Evolutionary conservation across 352 stramenopile genomes (phyloP), one percentile per base, ranked within the genome.

Genomic region (Globisporangium iwayamae): DNA sequence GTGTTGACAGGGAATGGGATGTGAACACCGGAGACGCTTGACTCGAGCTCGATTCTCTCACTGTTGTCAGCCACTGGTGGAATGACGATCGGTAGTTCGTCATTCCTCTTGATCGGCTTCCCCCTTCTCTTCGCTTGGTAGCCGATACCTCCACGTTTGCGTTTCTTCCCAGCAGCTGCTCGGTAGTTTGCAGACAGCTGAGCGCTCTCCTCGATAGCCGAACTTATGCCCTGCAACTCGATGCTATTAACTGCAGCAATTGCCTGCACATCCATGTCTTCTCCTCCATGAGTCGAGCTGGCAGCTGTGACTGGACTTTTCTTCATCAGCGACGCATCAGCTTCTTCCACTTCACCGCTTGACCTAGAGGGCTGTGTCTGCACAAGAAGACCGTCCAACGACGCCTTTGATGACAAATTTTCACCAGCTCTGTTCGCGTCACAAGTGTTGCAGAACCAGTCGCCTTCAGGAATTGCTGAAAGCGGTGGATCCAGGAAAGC

Each of bases 371-470:
- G 4, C 3, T 20, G 20, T 32, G n/a, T 20, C 28, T n/a, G 52
- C 30, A 43, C 13, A 45, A 13, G 11, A 28, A 32, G 9, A 18
- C 10, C 11, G 8, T 32, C 32, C 22, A n/a, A 32, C 10, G 32
- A 7, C 18, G 22, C 18, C 32, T 32, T 46, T 9, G 59, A 59
- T 9, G 9, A 20, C 25, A 3, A 5, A 32, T 18, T 20, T 4
- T 14, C 18, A 0, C 28, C 48, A 39, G 28, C 38, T 56, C 30
- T 32, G 10, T n/a, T 38, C 13, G 30, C 25, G 2, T 59, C 47
- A 28, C 65, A 70, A 5, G 22, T 2, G 10, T 25, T 30, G 38
- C 78, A 87, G 20, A 78, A 87, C 78, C 78, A 87, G 30, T 85
- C 74, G 5, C 74, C 74, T 38, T 84, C 67, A 10, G 81, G 78